phyloP scores from a whole-genome alignment of 208 protist genomes.

The Jaenimonas drosophilae region DNA sequence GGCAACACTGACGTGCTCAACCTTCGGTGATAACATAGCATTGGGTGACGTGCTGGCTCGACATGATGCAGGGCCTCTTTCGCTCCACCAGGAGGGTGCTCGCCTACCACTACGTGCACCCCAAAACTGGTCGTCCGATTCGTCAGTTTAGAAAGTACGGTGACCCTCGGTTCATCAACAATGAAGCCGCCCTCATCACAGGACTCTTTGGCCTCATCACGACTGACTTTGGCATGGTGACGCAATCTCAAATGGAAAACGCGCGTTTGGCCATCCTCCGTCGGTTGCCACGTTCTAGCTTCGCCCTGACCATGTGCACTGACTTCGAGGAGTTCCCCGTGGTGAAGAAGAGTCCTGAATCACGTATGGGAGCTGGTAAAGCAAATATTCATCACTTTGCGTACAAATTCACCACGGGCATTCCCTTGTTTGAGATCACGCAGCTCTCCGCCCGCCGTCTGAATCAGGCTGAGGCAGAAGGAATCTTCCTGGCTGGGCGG shows the following conservation, averaged over 20 bases:
- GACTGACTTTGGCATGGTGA: conserved; percentile 86
- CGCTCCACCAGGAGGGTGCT: conserved; percentile 19
- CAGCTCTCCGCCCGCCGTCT: conserved; percentile 48
- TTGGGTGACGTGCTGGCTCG: neutral
- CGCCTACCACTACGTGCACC: conserved; percentile 87
- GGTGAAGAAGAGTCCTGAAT: conserved; percentile 81
- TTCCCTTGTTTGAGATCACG: conserved; percentile 83
- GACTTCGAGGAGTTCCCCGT: conserved; percentile 89
- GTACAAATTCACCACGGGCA: conserved; percentile 86
- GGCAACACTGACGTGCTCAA: no score
- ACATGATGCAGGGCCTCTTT: conserved; percentile 19
- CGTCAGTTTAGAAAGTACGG: conserved; percentile 78
- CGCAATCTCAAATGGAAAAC: conserved; percentile 82
- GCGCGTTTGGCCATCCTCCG: conserved; percentile 80
- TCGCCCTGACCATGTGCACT: conserved; percentile 81
- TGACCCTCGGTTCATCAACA: conserved; percentile 87
- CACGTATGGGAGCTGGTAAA: conserved; percentile 86
- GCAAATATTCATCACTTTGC: conserved; percentile 88
- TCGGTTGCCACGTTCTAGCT: conserved; percentile 72
- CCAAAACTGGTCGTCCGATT: conserved; percentile 75
- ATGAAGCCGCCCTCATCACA: conserved; percentile 76
- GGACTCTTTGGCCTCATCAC: conserved; percentile 81
- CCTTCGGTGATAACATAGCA: neutral
- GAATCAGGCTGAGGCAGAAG: conserved; percentile 83
- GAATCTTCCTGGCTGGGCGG: conserved; percentile 74